phyloP scores from a whole-genome alignment of 2,329 filamentous ascomycete species.

The Akanthomyces lecanii region DNA sequence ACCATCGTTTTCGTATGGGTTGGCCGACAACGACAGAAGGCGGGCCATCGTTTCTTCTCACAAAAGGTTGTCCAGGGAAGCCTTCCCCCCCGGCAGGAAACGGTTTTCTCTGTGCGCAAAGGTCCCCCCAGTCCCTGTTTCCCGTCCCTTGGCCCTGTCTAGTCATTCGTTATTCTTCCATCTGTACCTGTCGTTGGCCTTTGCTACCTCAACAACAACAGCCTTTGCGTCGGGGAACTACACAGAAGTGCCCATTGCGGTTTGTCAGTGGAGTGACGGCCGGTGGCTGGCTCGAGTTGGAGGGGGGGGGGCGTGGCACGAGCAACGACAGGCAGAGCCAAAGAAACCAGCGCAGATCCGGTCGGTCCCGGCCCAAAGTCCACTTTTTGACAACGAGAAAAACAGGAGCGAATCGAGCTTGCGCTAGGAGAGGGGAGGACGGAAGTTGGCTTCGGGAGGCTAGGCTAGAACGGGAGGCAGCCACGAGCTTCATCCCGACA shows the following conservation, averaged over 20 bases:
- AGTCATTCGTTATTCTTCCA: too few relatives aligned
- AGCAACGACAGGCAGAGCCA: neutral
- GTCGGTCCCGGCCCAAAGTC: conserved; percentile 11
- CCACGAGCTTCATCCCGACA: neutral
- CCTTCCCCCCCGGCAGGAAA: neutral
- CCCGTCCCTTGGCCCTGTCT: neutral
- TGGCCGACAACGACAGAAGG: neutral
- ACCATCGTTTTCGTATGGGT: conserved; percentile 6
- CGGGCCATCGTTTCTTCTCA: neutral
- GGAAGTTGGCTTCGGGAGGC: neutral
- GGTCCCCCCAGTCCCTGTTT: neutral
- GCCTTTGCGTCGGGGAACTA: neutral
- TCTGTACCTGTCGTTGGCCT: neutral
- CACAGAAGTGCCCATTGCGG: neutral
- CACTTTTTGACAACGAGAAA: conserved; percentile 5
- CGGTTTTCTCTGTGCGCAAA: neutral
- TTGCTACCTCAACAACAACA: neutral
- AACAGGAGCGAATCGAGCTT: neutral
- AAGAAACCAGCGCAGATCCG: conserved; percentile 11
- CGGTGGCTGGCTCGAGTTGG: neutral
- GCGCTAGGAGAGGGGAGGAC: neutral
- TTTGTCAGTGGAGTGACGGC: neutral
- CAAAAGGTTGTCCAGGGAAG: neutral
- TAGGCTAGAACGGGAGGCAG: neutral
- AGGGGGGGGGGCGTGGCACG: neutral